A percentile compares a stretch with the other conserved stretches of the same genome.
Conservation (phyloP, 2,329 filamentous ascomycete species). For the Alternaria sp. region DNA sequence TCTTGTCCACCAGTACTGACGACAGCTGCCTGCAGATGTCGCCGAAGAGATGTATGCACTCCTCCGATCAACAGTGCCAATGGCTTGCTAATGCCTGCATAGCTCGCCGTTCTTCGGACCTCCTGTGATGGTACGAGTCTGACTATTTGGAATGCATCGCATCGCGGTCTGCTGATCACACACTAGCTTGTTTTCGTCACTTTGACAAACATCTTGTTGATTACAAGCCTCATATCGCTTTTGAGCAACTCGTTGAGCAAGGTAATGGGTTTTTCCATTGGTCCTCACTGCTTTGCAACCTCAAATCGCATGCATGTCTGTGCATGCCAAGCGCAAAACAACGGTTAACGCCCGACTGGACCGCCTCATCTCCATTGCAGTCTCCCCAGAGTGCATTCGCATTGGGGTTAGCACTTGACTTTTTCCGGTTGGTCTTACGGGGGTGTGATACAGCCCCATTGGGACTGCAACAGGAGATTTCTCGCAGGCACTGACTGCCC, state of each 20-base stretch:
- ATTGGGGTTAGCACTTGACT: not conserved
- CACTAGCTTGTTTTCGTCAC: constrained; percentile 72
- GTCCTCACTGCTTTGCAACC: constrained; percentile 19
- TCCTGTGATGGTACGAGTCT: constrained; percentile 59
- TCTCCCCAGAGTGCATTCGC: not conserved
- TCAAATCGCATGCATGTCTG: constrained; percentile 17
- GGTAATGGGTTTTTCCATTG: constrained; percentile 49
- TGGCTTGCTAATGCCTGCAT: constrained; percentile 17
- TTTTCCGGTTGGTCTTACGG: not conserved
- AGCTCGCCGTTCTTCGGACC: constrained; percentile 60
- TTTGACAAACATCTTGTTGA: constrained; percentile 77
- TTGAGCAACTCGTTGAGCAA: constrained; percentile 75
- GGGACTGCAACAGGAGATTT: not conserved
- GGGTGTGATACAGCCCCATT: constrained; percentile 9
- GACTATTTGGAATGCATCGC: constrained; percentile 15
- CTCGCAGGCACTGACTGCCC: not conserved
- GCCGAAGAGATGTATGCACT: constrained; percentile 52
- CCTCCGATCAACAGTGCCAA: not conserved
- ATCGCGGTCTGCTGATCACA: constrained; percentile 33
- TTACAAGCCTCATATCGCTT: constrained; percentile 79
- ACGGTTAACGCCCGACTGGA: constrained; percentile 19
- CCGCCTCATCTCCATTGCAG: constrained; percentile 28
- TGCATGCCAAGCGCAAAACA: constrained; percentile 25
- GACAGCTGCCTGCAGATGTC: constrained; percentile 46
- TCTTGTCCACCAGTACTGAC: constrained; percentile 28